Evolutionary conservation across 2,329 filamentous ascomycete species (phyloP).

Genomic region (Chalara sp.): DNA sequence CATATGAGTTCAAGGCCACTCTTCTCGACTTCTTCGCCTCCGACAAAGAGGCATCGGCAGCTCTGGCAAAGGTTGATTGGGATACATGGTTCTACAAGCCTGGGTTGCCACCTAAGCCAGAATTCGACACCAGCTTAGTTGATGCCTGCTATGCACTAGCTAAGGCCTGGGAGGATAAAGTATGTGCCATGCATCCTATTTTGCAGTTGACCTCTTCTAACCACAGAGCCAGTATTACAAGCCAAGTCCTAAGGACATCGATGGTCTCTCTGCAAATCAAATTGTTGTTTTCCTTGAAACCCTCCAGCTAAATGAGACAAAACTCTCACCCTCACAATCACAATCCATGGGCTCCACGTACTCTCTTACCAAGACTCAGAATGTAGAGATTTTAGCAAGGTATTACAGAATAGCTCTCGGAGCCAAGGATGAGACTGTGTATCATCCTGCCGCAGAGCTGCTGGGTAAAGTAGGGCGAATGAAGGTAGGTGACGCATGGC

Average conservation of each 20-base stretch:
- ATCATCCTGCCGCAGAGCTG: constrained; percentile 65
- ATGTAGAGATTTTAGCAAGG: constrained; percentile 77
- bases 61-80: constrained; percentile 77
- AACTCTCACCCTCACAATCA: constrained; percentile 59
- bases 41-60: constrained; percentile 54
- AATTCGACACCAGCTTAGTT: constrained; percentile 83
- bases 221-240: constrained; percentile 40
- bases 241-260: constrained; percentile 63
- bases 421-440: constrained; percentile 62
- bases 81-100: constrained; percentile 83
- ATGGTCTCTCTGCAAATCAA: constrained; percentile 76
- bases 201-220: neutral
- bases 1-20: constrained; percentile 87
- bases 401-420: constrained; percentile 76
- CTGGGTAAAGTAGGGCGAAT: constrained; percentile 82
- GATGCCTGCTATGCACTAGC: constrained; percentile 80
- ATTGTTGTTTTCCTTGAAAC: constrained; percentile 84
- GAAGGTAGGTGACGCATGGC: constrained; percentile 50
- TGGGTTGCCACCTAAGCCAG: constrained; percentile 81
- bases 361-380: constrained; percentile 65
- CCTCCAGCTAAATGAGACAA: constrained; percentile 59
- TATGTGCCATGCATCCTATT: constrained; percentile 25
- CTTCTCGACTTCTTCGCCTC: constrained; percentile 77
- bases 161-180: constrained; percentile 66
- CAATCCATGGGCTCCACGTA: constrained; percentile 71